A percentile compares a stretch with the other conserved stretches of the same genome.
Evolutionary conservation across 1,139 yeast genomes (phyloP).

Genomic region (Candida sanyaensis): DNA sequence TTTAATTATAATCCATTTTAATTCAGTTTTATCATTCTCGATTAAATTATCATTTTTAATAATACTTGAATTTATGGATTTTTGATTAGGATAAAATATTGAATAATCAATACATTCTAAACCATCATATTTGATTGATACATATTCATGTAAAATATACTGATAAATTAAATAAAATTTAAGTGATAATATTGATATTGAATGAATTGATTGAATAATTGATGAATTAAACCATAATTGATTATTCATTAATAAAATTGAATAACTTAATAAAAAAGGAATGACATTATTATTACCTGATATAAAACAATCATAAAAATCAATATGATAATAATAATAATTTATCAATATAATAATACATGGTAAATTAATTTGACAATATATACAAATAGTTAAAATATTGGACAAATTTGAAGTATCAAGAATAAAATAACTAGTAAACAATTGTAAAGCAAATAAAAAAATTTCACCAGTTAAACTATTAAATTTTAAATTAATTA

Average conservation of each 20-base stretch:
- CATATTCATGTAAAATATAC: slow-evolving; percentile 24
- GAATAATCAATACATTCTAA: neutral
- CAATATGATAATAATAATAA: slow-evolving; percentile 3
- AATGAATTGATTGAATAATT: slow-evolving; percentile 4
- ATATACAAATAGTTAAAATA: slow-evolving; percentile 18
- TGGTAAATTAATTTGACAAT: slow-evolving; percentile 15
- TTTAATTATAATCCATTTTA: neutral
- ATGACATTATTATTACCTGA: slow-evolving; percentile 15
- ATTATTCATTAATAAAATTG: slow-evolving; percentile 12
- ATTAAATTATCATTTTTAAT: too few species aligned
- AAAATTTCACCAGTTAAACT: slow-evolving; percentile 6
- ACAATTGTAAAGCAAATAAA: slow-evolving; percentile 9
- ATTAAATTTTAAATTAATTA: slow-evolving; percentile 4
- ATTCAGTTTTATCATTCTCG: too few species aligned
- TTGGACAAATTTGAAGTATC: slow-evolving; percentile 7
- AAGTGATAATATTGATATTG: slow-evolving; percentile 7
- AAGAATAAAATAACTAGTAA: neutral
- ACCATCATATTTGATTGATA: slow-evolving; percentile 11
- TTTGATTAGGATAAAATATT: neutral
- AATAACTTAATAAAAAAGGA: slow-evolving; percentile 15
- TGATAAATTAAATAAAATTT: slow-evolving; percentile 15
- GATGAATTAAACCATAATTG: neutral
- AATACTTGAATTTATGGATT: too few species aligned
- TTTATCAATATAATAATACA: slow-evolving; percentile 7
- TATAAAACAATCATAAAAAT: neutral